Evolutionary conservation across 2,329 filamentous ascomycete species (phyloP).

Genomic region (Colletotrichum spinosum): DNA sequence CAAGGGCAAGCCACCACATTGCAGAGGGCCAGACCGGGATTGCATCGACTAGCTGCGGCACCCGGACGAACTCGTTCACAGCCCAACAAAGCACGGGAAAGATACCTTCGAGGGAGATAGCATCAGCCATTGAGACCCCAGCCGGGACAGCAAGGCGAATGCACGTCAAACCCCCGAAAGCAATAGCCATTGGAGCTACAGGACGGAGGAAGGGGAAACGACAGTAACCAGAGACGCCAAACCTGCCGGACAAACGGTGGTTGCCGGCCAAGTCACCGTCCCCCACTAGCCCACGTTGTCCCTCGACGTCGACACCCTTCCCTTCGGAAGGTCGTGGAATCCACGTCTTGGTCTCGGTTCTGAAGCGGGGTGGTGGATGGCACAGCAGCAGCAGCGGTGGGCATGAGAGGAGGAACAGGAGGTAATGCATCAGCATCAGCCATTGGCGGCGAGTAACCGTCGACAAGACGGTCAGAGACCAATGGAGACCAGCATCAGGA

Average conservation of each 20-base stretch:
- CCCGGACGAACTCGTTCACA: conserved; percentile 18
- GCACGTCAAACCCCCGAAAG: conserved; percentile 31
- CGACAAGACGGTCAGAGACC: conserved; percentile 1
- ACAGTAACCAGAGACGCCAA: conserved; percentile 16
- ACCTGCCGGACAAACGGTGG: conserved; percentile 6
- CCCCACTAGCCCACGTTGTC: conserved; percentile 36
- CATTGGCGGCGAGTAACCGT: background rate
- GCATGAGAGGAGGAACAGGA: conserved; percentile 14
- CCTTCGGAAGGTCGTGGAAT: conserved; percentile 33
- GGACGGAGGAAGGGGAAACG: conserved; percentile 3
- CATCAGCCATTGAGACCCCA: conserved; percentile 21
- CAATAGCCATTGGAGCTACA: conserved; percentile 31
- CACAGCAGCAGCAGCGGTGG: conserved; percentile 27
- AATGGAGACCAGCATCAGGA: conserved; percentile 1
- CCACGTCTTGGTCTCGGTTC: conserved; percentile 12
- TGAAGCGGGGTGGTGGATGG: conserved; percentile 33
- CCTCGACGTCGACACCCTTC: conserved; percentile 18
- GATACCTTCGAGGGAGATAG: conserved; percentile 17
- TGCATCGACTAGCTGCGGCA: conserved; percentile 13
- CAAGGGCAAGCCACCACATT: background rate
- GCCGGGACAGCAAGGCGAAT: conserved; percentile 20
- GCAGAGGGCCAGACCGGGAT: conserved; percentile 6
- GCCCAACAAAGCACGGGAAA: conserved; percentile 20
- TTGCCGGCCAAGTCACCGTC: conserved; percentile 27
- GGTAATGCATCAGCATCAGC: conserved; percentile 19